Evolutionary conservation across 164 flowering plant genomes (phyloP), one percentile per base, ranked within the genome.

Genomic region (Chloranthus sessilifolius): DNA sequence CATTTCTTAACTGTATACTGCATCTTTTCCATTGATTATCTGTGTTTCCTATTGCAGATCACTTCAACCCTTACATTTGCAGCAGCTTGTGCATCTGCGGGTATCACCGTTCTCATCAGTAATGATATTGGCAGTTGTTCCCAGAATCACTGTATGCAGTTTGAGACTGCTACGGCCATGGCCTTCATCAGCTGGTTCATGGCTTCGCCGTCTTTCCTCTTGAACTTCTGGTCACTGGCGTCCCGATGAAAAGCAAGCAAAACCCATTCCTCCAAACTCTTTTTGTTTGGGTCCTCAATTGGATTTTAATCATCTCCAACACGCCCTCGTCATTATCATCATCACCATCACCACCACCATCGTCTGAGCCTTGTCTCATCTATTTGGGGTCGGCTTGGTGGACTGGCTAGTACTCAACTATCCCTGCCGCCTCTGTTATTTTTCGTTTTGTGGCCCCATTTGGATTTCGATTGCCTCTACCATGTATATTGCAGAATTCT

Each of bases 181-280:
- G 91, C 95, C 22, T 87, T 81, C 40, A 61, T 87, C 25, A 78
- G 95, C 57, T 83, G 95, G 89, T 78, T 87, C 53, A 60, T 75
- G 2, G 74, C 55, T 7, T 73, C 75, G 7, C 83, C 87, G 17
- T 83, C 92, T 12, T 87, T 80, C 63, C 56, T 87, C 29, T 46
- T 87, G 55, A 87, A 83, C 53, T 83, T 83, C 38, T 83, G 95
- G 95, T 68, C 82, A 4, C 52, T 87, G 53, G 92, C 92, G 11
- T 73, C 92, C 26, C 63, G 57, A 23, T 65, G 62, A 60, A 15
- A 35, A 40, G 25, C 25, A 7, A 22, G 29, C 8, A 11, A 16
- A 35, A 50, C 7, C 7, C 7, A 11, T 19, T 14, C 2, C 47
- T 43, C 28, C 9, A 25, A 5, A 44, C 30, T 25, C 10, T 2